phyloP scores from a whole-genome alignment of 805 yeast species.

The Saccharomycopsis javanensis region DNA sequence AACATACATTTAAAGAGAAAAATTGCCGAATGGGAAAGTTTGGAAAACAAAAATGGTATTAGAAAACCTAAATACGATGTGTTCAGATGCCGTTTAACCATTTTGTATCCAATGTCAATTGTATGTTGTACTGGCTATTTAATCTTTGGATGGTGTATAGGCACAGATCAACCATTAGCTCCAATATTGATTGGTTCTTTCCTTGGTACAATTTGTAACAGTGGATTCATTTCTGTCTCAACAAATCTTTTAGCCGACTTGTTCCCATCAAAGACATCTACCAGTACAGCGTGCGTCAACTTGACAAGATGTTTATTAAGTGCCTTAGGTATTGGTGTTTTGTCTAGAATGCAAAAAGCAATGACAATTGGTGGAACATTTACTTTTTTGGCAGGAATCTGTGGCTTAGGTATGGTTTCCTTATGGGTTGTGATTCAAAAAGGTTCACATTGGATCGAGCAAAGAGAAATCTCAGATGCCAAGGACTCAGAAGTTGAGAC shows the following conservation, averaged over 20 bases:
- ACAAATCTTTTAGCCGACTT: constrained; percentile 69
- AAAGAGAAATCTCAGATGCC: background rate
- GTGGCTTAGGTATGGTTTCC: constrained; percentile 20
- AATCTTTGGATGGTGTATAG: constrained; percentile 68
- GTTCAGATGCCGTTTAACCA: constrained; percentile 9
- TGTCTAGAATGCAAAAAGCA: constrained; percentile 45
- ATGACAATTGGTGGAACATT: constrained; percentile 71
- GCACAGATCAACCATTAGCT: constrained; percentile 21
- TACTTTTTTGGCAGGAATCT: constrained; percentile 55
- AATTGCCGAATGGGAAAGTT: constrained; percentile 19
- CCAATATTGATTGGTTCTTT: constrained; percentile 43
- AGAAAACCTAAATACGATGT: constrained; percentile 6
- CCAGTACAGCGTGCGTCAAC: constrained; percentile 67
- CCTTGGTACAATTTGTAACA: constrained; percentile 48
- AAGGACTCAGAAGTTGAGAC: background rate
- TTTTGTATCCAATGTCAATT: constrained; percentile 10
- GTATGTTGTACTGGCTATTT: constrained; percentile 30
- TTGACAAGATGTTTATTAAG: constrained; percentile 62
- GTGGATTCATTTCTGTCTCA: constrained; percentile 43
- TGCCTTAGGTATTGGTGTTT: constrained; percentile 61
- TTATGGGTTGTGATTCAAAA: constrained; percentile 12
- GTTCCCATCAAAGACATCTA: constrained; percentile 59
- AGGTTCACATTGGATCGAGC: background rate
- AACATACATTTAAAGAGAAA: constrained; percentile 20
- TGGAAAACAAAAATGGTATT: background rate